phyloP scores from a whole-genome alignment of 495 filamentous ascomycete genomes.

The Ascodesmis nigricans region DNA sequence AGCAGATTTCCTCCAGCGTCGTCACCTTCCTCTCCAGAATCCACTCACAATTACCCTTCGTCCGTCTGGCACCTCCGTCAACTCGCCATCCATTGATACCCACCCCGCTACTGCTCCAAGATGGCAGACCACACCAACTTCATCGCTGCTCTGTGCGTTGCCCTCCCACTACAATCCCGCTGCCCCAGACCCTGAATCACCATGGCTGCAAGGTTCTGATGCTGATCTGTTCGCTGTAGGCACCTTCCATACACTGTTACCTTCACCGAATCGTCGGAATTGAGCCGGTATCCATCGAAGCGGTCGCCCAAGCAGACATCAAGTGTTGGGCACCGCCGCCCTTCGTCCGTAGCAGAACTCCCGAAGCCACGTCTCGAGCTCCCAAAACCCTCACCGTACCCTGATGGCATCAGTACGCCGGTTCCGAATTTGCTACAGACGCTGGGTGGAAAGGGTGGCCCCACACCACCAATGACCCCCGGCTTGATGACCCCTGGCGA shows the following conservation, averaged over 20 bases:
- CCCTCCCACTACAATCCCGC: not conserved
- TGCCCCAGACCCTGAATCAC: not conserved
- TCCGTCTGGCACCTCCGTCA: too few species aligned
- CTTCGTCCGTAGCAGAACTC: not conserved
- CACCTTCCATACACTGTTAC: constrained; percentile 81
- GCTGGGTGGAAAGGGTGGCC: constrained; percentile 20
- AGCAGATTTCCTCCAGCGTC: too few species aligned
- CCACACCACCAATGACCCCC: constrained; percentile 21
- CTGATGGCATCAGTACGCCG: constrained; percentile 18
- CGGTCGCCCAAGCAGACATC: not conserved
- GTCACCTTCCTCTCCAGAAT: too few species aligned
- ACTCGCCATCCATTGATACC: too few species aligned
- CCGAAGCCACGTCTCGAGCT: not conserved
- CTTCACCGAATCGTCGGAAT: constrained; percentile 27
- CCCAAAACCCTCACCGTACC: not conserved
- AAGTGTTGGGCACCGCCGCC: not conserved
- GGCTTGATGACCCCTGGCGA: constrained; percentile 7
- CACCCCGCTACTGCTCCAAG: too few species aligned
- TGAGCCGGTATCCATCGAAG: not conserved
- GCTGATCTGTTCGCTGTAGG: constrained; percentile 26
- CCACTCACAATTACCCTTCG: too few species aligned
- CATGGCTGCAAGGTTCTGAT: not conserved
- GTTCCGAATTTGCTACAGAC: constrained; percentile 21
- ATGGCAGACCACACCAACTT: constrained; percentile 51
- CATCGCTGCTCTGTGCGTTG: constrained; percentile 58